A percentile compares a stretch with the other conserved stretches of the same genome.
Evolutionary conservation across 192 early-diverging fungal species (phyloP).

Genomic region (Mortierella alpina): DNA sequence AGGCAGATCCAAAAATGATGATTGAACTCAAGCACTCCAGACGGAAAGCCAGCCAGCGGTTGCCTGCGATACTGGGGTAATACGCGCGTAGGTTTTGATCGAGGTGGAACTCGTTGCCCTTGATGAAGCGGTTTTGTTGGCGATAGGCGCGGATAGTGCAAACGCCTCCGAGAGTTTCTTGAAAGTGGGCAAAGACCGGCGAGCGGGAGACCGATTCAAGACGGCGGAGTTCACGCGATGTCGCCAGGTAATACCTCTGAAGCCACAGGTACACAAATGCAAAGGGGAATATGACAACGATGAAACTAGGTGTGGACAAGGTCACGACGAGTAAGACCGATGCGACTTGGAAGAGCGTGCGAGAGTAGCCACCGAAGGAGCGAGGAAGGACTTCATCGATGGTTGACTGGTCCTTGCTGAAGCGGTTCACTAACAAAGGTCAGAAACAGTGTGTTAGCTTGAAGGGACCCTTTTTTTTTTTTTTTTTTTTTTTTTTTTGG

Average conservation of each 20-base stretch:
- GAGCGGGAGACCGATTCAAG: slow-evolving; percentile 76
- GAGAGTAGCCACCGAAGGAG: slow-evolving; percentile 63
- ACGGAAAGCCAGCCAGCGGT: slow-evolving; percentile 82
- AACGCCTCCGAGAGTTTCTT: slow-evolving; percentile 82
- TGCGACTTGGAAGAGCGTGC: slow-evolving; percentile 56
- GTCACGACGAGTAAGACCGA: slow-evolving; percentile 60
- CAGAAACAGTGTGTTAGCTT: no score
- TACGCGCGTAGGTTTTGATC: slow-evolving; percentile 86
- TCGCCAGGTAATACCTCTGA: slow-evolving; percentile 73
- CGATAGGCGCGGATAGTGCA: slow-evolving; percentile 87
- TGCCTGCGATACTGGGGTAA: slow-evolving; percentile 79
- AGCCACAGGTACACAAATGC: slow-evolving; percentile 72
- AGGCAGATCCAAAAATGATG: slow-evolving; percentile 84
- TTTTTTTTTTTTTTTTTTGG: no score
- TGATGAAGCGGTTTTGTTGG: slow-evolving; percentile 73
- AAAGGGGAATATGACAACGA: slow-evolving; percentile 67
- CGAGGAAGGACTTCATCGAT: slow-evolving; percentile 76
- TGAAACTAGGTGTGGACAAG: slow-evolving; percentile 71
- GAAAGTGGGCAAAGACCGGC: slow-evolving; percentile 79
- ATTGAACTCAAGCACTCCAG: slow-evolving; percentile 83
- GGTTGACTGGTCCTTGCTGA: slow-evolving; percentile 73
- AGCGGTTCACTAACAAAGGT: slow-evolving; percentile 65
- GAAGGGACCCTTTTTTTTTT: no score
- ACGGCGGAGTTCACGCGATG: slow-evolving; percentile 90
- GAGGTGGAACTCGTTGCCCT: slow-evolving; percentile 73